A percentile compares a stretch with the other conserved stretches of the same genome.
Evolutionary conservation across 352 stramenopile genomes (phyloP).

Genomic region (Globisporangium canariense): DNA sequence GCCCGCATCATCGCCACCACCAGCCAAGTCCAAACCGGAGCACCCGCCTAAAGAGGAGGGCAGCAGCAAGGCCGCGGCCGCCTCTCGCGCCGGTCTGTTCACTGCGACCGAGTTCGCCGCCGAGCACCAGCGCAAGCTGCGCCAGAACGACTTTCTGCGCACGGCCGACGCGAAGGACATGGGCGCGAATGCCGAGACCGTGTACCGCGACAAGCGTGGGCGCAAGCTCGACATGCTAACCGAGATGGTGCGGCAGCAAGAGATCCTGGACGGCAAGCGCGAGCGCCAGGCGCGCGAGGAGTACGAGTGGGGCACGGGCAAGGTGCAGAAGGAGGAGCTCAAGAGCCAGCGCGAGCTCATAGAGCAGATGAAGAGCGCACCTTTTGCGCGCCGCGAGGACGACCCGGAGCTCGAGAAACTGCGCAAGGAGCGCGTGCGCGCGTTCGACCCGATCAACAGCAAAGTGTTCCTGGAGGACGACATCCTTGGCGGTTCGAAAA

Average conservation of each 20-base stretch:
- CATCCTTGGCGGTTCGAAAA: slow-evolving; percentile 32
- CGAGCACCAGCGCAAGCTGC: slow-evolving; percentile 48
- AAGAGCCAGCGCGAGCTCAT: slow-evolving; percentile 54
- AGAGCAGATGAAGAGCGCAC: slow-evolving; percentile 57
- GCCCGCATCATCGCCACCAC: not conserved
- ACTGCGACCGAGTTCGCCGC: slow-evolving; percentile 64
- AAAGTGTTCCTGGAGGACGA: slow-evolving; percentile 68
- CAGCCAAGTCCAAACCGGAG: not conserved
- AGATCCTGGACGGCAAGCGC: slow-evolving; percentile 71
- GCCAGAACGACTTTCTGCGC: slow-evolving; percentile 49
- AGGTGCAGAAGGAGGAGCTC: slow-evolving; percentile 74
- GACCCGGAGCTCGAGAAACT: slow-evolving; percentile 67
- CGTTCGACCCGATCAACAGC: slow-evolving; percentile 79
- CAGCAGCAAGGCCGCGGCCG: not conserved
- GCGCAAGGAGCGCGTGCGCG: slow-evolving; percentile 51
- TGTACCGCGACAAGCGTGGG: slow-evolving; percentile 82
- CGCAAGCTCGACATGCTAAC: slow-evolving; percentile 86
- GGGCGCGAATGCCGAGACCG: slow-evolving; percentile 72
- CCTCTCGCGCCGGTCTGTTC: slow-evolving; percentile 52
- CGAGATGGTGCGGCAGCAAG: slow-evolving; percentile 78
- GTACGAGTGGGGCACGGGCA: slow-evolving; percentile 82
- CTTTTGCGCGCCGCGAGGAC: slow-evolving; percentile 67
- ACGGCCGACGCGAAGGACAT: slow-evolving; percentile 55
- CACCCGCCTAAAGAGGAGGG: not conserved
- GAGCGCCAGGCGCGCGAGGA: slow-evolving; percentile 75